Evolutionary conservation across 129 eudicot species (phyloP).

Genomic region (Ambrosia trifida): DNA sequence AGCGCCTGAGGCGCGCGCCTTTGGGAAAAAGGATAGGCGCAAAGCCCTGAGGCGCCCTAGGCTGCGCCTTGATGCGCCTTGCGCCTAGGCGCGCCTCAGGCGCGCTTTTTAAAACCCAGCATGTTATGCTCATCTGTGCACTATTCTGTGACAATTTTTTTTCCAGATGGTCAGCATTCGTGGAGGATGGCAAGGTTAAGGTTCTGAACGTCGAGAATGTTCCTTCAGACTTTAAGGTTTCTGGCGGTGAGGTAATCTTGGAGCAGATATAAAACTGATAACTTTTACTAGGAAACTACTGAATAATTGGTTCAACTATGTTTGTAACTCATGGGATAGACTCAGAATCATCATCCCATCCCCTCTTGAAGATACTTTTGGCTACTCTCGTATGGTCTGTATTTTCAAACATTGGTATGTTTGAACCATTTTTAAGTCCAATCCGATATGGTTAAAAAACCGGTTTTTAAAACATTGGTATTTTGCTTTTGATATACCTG

Average conservation of each 20-base stretch:
- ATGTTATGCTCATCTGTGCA: background rate
- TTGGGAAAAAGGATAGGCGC: too few relatives aligned
- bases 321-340: slow-evolving; percentile 19
- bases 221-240: slow-evolving; percentile 91
- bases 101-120: too few relatives aligned
- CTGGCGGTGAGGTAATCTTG: slow-evolving; percentile 82
- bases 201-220: slow-evolving; percentile 82
- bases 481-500: too few relatives aligned
- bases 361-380: background rate
- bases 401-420: too few relatives aligned
- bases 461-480: too few relatives aligned
- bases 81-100: too few relatives aligned
- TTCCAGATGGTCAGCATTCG: slow-evolving; percentile 93
- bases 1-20: too few relatives aligned
- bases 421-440: too few relatives aligned
- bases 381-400: background rate
- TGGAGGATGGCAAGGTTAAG: slow-evolving; percentile 87
- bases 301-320: slow-evolving; percentile 22
- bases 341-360: background rate
- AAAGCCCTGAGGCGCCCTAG: too few relatives aligned
- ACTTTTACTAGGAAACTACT: background rate
- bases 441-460: too few relatives aligned
- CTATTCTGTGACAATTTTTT: background rate
- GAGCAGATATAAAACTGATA: slow-evolving; percentile 53
- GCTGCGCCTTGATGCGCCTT: too few relatives aligned